Evolutionary conservation across 331 rosid species (phyloP).

Genomic region (Quercus tomentella): DNA sequence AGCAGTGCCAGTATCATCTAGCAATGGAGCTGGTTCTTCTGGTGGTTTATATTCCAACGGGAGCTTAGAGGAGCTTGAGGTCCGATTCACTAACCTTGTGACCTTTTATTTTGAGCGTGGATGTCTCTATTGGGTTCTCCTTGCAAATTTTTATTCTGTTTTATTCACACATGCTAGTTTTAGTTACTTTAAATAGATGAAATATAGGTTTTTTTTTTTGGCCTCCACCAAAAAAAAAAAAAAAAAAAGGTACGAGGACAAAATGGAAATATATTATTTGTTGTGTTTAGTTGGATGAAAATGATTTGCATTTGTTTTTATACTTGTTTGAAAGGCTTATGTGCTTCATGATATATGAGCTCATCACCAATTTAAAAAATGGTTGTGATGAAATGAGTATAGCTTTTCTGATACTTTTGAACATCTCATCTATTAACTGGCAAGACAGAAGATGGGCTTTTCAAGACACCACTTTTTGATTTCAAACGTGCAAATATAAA

Average conservation of each 20-base stretch:
- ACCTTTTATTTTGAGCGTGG: background rate
- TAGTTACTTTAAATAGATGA: background rate
- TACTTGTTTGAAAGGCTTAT: slow-evolving; percentile 5
- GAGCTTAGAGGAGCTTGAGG: slow-evolving; percentile 95
- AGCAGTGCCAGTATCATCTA: slow-evolving; percentile 27
- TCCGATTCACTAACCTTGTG: slow-evolving; percentile 19
- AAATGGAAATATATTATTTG: background rate
- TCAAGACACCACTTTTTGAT: background rate
- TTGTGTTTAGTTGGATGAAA: background rate
- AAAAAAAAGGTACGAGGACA: background rate
- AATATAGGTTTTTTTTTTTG: background rate
- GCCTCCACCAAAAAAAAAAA: background rate
- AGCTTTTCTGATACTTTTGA: slow-evolving; percentile 9
- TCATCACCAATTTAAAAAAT: background rate
- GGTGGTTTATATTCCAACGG: slow-evolving; percentile 30
- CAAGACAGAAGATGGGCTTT: background rate
- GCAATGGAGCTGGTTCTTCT: slow-evolving; percentile 30
- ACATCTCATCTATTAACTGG: background rate
- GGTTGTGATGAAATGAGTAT: background rate
- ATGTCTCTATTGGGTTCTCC: background rate
- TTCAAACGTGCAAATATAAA: background rate
- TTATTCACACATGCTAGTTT: background rate
- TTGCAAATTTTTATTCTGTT: background rate
- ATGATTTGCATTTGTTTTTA: background rate
- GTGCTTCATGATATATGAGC: background rate